Conservation (phyloP, 495 filamentous ascomycete genomes). For the Aspergillus carlsbadensis region DNA sequence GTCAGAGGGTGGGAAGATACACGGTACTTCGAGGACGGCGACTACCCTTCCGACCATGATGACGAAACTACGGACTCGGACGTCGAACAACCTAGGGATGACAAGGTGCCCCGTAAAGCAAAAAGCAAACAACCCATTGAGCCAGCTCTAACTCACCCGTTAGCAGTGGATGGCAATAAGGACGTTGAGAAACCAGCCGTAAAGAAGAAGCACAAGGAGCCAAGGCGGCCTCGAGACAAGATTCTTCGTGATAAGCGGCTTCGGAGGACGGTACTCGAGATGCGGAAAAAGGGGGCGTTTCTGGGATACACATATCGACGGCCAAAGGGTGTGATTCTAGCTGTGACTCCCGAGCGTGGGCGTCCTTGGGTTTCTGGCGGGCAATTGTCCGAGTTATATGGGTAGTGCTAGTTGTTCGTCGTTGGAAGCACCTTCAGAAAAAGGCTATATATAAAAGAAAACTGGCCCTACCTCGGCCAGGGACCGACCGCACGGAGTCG, state of each 20-base stretch:
- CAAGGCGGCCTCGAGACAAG: constrained; percentile 73
- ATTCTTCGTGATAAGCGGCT: constrained; percentile 70
- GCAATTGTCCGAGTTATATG: constrained; percentile 30
- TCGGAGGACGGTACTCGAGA: constrained; percentile 64
- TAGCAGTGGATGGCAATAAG: background rate
- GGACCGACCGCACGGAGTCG: no score
- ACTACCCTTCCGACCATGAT: constrained; percentile 56
- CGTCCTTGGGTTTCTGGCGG: constrained; percentile 27
- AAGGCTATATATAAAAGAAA: no score
- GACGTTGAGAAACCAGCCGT: background rate
- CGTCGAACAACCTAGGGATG: constrained; percentile 14
- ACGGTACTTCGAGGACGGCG: constrained; percentile 84
- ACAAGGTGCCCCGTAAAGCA: constrained; percentile 5
- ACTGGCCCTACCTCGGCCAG: no score
- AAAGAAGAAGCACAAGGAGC: constrained; percentile 48
- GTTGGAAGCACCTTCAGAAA: no score
- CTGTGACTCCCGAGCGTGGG: constrained; percentile 34
- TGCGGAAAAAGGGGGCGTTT: constrained; percentile 79
- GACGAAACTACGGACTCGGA: constrained; percentile 32
- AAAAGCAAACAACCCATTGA: constrained; percentile 17
- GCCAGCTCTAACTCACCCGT: background rate
- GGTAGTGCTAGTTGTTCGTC: constrained; percentile 1
- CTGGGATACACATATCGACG: constrained; percentile 85
- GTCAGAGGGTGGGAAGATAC: constrained; percentile 75
- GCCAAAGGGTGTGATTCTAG: constrained; percentile 42